phyloP scores from a whole-genome alignment of 257 asterid genomes.

The Cordia subcordata region DNA sequence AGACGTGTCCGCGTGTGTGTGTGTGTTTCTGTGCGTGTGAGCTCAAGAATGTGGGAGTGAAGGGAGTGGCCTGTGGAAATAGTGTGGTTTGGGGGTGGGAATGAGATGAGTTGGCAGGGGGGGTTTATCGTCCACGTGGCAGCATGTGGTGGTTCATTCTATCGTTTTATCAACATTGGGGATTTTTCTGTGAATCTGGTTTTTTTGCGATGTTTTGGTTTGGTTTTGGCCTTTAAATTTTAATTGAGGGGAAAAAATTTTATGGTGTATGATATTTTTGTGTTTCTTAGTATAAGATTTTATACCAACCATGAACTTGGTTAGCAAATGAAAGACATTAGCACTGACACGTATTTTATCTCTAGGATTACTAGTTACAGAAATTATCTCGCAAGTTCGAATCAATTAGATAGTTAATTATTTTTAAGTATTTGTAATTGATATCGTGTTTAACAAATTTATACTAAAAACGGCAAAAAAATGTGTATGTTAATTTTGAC shows the following conservation, averaged over 20 bases:
- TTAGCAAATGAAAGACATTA: too few species aligned
- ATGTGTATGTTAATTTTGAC: too few species aligned
- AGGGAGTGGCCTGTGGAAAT: slow-evolving; percentile 40
- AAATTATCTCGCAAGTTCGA: too few species aligned
- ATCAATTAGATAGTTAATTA: too few species aligned
- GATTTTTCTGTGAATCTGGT: slow-evolving; percentile 7
- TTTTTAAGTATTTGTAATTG: too few species aligned
- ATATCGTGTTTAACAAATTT: too few species aligned
- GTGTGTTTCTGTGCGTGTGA: not conserved
- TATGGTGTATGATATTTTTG: not conserved
- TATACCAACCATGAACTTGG: not conserved
- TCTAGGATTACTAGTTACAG: too few species aligned
- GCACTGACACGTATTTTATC: too few species aligned
- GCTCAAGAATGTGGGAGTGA: not conserved
- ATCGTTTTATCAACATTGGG: slow-evolving; percentile 4
- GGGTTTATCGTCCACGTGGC: slow-evolving; percentile 25
- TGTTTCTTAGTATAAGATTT: not conserved
- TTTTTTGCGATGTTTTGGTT: not conserved
- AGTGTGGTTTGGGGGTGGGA: slow-evolving; percentile 27
- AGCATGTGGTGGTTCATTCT: slow-evolving; percentile 8
- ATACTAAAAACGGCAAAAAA: too few species aligned
- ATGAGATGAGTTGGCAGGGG: not conserved
- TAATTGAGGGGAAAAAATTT: slow-evolving; percentile 4
- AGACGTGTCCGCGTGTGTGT: too few species aligned
- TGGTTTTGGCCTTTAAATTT: slow-evolving; percentile 16